Evolutionary conservation across 129 eudicot genomes (phyloP), one percentile per base, ranked within the genome.

Genomic region (Flaveria trinervia): DNA sequence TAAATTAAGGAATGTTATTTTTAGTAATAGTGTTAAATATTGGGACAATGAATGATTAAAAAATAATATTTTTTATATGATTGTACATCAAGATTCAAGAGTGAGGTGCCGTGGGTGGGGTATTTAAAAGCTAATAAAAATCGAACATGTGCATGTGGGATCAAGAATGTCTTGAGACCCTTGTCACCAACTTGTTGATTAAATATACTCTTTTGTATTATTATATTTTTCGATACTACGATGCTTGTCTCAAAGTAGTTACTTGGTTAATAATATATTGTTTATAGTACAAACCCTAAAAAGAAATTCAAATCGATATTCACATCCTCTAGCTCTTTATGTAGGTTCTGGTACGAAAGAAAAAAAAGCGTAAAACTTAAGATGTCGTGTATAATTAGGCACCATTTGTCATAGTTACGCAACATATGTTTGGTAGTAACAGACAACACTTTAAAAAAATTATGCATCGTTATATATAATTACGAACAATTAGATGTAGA

Each of bases 81-180:
- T 20, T 67, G 22, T 20, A 2, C 14, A 7, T 13, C 36, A 49
- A 64, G 13, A n/a, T 44, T 64, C 1, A 44, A 14, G 23, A 26
- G 49, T 16, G 65, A 70, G 51, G 76, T 72, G 56, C 56, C 7
- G 5, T 14, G 49, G 73, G 74, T 43, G 74, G 45, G 36, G 23
- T 45, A 9, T 57, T 46, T 43, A 48, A 73, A 80, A 45, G 75
- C 70, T 28, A 16, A 44, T 68, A 56, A 50, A 56, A 17, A 25
- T 39, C 14, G 14, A 20, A 13, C 83, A 73, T 66, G 83, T 80
- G 84, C 71, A 33, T 45, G 84, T 74, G 71, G 80, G 76, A 67
- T 80, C 85, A 82, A 72, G 82, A 82, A 77, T 77, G 85, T 82
- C 82, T 71, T 66, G 77, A 7, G 13, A 76, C 45, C 70, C 43